These are phyloP conservation scores for Populus simonii DNA, from an alignment of 345 rosid species.

Conservation along the genomic window DNA sequence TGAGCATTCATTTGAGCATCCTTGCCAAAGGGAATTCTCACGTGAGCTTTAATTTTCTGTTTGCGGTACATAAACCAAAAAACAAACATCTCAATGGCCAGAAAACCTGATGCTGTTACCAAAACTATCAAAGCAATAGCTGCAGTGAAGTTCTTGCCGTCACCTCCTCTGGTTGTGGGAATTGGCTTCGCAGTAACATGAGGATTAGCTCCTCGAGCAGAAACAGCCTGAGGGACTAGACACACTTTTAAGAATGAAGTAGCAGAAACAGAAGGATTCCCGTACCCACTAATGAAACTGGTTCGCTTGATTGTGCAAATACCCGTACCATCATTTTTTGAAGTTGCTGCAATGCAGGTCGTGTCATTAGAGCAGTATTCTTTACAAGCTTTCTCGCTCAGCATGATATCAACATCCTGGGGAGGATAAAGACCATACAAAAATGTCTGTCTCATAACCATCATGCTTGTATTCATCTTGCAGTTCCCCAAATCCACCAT, in stretches of 20 bases:
- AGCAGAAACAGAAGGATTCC: conserved; percentile 24
- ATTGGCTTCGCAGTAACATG: background rate
- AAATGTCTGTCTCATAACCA: conserved; percentile 24
- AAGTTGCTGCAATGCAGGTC: conserved; percentile 33
- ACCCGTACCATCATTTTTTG: conserved; percentile 38
- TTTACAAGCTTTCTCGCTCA: conserved; percentile 34
- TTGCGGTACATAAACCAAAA: conserved; percentile 24
- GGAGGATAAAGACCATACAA: conserved; percentile 39
- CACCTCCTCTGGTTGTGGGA: conserved; percentile 23
- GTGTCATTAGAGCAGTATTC: conserved; percentile 38
- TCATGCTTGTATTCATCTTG: conserved; percentile 30
- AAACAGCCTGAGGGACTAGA: conserved; percentile 39
- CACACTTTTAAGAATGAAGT: conserved; percentile 37
- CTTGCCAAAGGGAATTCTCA: conserved; percentile 29
- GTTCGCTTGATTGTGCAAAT: conserved; percentile 34
- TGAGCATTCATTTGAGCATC: conserved; percentile 27
- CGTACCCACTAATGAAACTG: conserved; percentile 32
- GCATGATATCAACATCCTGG: conserved; percentile 28
- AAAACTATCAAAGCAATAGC: conserved; percentile 27
- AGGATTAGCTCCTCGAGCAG: conserved; percentile 25
- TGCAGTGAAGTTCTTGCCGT: conserved; percentile 16
- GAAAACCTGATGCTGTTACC: conserved; percentile 22
- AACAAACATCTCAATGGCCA: conserved; percentile 21
- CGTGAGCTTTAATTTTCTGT: conserved; percentile 15
- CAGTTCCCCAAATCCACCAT: conserved; percentile 37